Evolutionary conservation across 176 grass and related monocot genomes (phyloP).

Genomic region (Oryza glaberrima): DNA sequence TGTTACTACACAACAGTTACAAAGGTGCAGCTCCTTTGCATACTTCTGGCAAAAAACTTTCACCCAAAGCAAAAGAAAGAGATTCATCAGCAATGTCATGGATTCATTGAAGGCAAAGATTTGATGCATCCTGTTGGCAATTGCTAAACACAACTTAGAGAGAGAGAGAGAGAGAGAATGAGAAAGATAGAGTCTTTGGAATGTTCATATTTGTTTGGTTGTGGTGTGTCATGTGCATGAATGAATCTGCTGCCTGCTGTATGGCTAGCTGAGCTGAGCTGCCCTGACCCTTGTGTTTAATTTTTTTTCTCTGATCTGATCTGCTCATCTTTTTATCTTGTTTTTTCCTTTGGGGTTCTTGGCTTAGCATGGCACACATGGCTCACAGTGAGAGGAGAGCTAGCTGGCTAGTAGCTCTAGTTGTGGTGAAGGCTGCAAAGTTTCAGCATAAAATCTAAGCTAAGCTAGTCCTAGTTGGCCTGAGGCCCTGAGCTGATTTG

Average conservation of each 20-base stretch:
- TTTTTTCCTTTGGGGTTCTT: not conserved
- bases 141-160: not conserved
- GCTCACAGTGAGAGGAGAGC: not conserved
- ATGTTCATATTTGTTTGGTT: constrained; percentile 57
- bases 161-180: not conserved
- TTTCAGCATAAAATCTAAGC: constrained; percentile 16
- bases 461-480: not conserved
- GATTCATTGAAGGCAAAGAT: constrained; percentile 18
- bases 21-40: constrained; percentile 44
- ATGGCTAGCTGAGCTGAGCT: not conserved
- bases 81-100: not conserved
- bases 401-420: not conserved
- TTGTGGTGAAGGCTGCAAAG: constrained; percentile 39
- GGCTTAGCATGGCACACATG: constrained; percentile 2
- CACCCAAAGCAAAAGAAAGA: constrained; percentile 9
- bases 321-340: not conserved
- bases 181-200: constrained; percentile 12
- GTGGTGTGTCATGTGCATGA: not conserved
- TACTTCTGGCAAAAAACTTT: constrained; percentile 23
- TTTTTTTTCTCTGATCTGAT: not conserved
- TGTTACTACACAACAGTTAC: constrained; percentile 25
- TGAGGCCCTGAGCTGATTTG: not conserved
- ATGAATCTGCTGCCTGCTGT: not conserved
- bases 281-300: not conserved
- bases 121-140: not conserved